Conservation (phyloP, 225 moss, liverwort and hornwort genomes). For the Straminergon stramineum region DNA sequence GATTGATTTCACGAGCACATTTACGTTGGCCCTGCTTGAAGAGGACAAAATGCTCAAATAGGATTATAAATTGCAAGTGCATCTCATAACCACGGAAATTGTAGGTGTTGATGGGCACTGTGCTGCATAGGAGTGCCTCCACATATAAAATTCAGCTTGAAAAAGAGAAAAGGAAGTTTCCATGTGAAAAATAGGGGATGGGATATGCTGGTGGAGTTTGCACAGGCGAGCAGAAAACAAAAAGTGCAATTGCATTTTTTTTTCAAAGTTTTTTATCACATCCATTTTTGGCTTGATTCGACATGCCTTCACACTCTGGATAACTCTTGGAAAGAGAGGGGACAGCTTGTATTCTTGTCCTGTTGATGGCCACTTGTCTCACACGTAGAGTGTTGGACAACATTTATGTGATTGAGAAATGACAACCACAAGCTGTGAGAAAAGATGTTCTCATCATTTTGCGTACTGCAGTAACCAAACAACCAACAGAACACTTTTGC, state of each 20-base stretch:
- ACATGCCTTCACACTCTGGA: not conserved
- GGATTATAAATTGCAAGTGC: not conserved
- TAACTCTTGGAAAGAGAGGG: not conserved
- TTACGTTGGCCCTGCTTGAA: not conserved
- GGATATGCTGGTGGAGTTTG: not conserved
- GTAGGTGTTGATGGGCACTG: not conserved
- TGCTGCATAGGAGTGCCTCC: not conserved
- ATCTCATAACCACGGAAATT: not conserved
- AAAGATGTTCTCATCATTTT: not conserved
- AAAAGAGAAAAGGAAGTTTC: not conserved
- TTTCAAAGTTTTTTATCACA: not conserved
- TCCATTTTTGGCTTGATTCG: not conserved
- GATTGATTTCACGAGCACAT: not conserved
- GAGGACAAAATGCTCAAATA: not conserved
- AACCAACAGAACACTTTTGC: not conserved
- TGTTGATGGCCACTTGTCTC: not conserved
- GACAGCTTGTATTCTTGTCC: not conserved
- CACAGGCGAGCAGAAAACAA: not conserved
- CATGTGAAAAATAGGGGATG: no score
- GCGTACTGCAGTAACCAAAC: not conserved
- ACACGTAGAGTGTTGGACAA: not conserved
- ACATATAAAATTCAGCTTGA: not conserved
- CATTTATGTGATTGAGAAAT: not conserved
- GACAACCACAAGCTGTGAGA: not conserved
- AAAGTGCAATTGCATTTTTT: not conserved